Base-by-base conservation (phyloP, 2,329 filamentous ascomycete species). In the Talaromyces sp. region DNA sequence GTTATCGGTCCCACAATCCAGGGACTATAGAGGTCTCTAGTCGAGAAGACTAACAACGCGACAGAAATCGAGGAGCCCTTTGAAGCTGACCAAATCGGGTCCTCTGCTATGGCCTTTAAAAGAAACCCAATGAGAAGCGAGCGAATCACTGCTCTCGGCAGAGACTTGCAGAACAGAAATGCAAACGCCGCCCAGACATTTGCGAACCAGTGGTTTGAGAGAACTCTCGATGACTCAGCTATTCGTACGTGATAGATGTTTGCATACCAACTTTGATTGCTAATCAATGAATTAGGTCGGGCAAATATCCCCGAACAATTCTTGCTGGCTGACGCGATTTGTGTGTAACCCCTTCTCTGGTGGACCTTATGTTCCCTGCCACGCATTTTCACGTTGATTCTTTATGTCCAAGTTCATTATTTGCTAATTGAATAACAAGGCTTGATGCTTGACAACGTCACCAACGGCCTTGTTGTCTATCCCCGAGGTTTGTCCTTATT, bases 61-160 rank as follows among this genome's bases (percentile, higher is more conserved):
- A 24, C 43, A 46, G 91, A 96, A 75, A 80, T 95, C 61, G 92
- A 96, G 71, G 90, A 93, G 79, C 90, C 90, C 0, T 90, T 91
- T 67, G 89, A 93, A 77, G 86, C 86, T 68, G 84, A 86, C 65
- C 91, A 96, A 77, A 91, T 93, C 66, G 89, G 88, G 29, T 85
- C 81, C 51, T 84, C 80, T 54, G 86, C 86, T 8, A 84, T 85
- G 82, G 73, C 75, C 35, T 61, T 58, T 27, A 61, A 61, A 24
- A 58, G 59, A 55, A 61, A 61, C 26, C 59, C 59, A 4, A 80
- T 80, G 79, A 75, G 81, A 21, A 84, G 80, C 10, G 86, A 88
- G 71, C 81, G 85, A 65, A 76, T 87, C 61, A 86, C 82, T 76
- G 80, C 79, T 13, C 77, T 88, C 1, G 83, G 82, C 53, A 80